These are phyloP conservation scores for Psidium friedrichsthalianum DNA, from an alignment of 345 rosid genomes.

Conservation along the genomic window DNA sequence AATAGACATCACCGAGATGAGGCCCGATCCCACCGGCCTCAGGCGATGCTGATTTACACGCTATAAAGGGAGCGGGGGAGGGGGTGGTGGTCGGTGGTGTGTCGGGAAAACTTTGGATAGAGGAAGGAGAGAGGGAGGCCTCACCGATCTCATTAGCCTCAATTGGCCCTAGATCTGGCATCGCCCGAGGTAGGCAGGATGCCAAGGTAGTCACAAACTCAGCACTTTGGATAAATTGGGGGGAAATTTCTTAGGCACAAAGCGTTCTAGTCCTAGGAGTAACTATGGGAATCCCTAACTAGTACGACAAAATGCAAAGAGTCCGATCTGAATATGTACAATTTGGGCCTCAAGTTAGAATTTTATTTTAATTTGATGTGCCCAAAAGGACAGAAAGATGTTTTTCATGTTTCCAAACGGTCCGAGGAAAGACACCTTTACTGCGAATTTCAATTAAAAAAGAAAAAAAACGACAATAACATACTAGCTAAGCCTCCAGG, in stretches of 20 bases:
- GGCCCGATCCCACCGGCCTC: background rate
- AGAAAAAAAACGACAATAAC: background rate
- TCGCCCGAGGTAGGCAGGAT: accelerated
- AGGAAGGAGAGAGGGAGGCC: background rate
- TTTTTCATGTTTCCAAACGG: background rate
- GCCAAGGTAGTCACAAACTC: background rate
- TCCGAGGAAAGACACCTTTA: background rate
- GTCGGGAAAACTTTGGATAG: background rate
- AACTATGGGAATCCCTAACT: background rate
- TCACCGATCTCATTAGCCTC: background rate
- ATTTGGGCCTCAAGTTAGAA: background rate
- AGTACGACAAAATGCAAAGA: background rate
- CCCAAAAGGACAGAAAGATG: background rate
- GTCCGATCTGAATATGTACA: background rate
- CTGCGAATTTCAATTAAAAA: background rate
- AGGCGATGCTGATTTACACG: background rate
- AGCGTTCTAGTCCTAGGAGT: background rate
- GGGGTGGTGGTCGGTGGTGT: too few species aligned
- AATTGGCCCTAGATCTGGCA: background rate
- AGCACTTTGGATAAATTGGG: background rate
- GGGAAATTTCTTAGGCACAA: background rate
- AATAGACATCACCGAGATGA: background rate
- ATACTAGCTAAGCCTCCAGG: background rate
- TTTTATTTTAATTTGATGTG: background rate
- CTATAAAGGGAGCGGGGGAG: background rate